These are phyloP conservation scores for Backusella tuberculispora DNA, from an alignment of 192 early-diverging fungal genomes.

Conservation along the genomic window DNA sequence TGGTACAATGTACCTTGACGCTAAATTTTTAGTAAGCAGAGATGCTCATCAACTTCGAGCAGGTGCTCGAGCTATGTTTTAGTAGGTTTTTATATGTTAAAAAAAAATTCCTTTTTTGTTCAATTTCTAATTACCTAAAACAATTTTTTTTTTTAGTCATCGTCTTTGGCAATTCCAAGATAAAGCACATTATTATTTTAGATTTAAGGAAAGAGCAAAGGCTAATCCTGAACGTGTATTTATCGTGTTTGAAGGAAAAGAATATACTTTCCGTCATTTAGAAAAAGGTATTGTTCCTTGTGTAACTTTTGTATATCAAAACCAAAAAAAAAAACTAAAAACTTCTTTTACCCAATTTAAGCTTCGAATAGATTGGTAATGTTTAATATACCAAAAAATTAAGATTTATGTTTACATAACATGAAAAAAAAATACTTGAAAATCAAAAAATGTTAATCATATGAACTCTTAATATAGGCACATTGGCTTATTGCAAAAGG, in stretches of 20 bases:
- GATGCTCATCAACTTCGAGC: conserved; percentile 45
- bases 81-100: conserved; percentile 26
- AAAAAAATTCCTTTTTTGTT: background rate
- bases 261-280: conserved; percentile 51
- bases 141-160: conserved; percentile 37
- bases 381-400: background rate
- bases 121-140: background rate
- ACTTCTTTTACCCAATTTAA: conserved; percentile 14
- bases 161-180: conserved; percentile 46
- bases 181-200: conserved; percentile 49
- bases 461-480: conserved; percentile 21
- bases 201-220: conserved; percentile 49
- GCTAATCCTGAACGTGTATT: conserved; percentile 46
- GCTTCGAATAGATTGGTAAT: conserved; percentile 39
- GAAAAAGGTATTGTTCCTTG: conserved; percentile 41
- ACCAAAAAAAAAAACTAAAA: background rate
- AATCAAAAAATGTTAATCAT: background rate
- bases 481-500: conserved; percentile 35
- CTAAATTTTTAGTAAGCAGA: conserved; percentile 44
- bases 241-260: conserved; percentile 53
- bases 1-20: conserved; percentile 52
- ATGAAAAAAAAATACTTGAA: background rate
- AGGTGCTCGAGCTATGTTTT: conserved; percentile 31
- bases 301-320: conserved; percentile 1
- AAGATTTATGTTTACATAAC: background rate